phyloP scores from a whole-genome alignment of 345 rosid species.

The Rhodamnia rubescens region DNA sequence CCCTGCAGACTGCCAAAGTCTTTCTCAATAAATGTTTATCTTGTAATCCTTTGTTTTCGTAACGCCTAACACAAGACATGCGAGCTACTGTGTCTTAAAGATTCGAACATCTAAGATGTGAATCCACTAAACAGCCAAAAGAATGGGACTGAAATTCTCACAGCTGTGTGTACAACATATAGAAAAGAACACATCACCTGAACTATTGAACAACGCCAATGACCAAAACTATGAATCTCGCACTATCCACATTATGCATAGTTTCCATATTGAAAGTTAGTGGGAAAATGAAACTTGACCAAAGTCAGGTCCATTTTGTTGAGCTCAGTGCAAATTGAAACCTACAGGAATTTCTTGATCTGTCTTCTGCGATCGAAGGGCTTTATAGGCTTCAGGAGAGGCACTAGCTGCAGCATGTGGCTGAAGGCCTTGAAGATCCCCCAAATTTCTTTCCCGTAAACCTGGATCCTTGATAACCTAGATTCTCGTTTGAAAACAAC shows the following conservation, averaged over 20 bases:
- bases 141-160: background rate
- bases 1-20: background rate
- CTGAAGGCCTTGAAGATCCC: slow-evolving; percentile 70
- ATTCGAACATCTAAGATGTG: background rate
- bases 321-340: background rate
- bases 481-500: background rate
- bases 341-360: slow-evolving; percentile 70
- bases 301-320: background rate
- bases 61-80: background rate
- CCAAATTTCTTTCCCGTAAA: slow-evolving; percentile 66
- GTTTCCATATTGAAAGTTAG: background rate
- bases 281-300: background rate
- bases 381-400: slow-evolving; percentile 45
- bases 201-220: background rate
- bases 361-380: slow-evolving; percentile 39
- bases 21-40: background rate
- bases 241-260: background rate
- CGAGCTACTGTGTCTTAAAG: background rate
- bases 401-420: slow-evolving; percentile 37
- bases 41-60: background rate
- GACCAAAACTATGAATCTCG: background rate
- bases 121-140: background rate
- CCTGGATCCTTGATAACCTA: slow-evolving; percentile 62
- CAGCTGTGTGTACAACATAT: accelerated
- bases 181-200: background rate